Conservation (phyloP, 768 basidiomycete species). For the Sporobolomyces phaffii region DNA sequence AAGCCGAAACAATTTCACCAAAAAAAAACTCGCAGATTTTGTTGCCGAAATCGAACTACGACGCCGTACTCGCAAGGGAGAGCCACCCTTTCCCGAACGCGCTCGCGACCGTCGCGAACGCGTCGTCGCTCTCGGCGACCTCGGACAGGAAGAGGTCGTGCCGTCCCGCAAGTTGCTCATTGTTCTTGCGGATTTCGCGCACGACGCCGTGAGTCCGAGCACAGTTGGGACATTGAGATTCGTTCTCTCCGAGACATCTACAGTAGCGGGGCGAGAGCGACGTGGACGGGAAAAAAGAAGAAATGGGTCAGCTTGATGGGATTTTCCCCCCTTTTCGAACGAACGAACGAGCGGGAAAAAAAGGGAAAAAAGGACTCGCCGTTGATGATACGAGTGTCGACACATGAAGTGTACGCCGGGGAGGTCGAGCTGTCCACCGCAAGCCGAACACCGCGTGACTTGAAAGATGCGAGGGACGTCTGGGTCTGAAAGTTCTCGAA, state of each 20-base stretch:
- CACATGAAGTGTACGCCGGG: slow-evolving; percentile 98
- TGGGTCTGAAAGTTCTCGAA: slow-evolving; percentile 70
- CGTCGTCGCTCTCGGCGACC: slow-evolving; percentile 47
- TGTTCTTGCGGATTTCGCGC: slow-evolving; percentile 79
- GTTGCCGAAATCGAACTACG: neutral
- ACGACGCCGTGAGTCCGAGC: slow-evolving; percentile 80
- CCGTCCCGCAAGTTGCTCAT: slow-evolving; percentile 62
- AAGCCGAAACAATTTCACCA: too few species aligned
- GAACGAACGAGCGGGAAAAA: slow-evolving; percentile 10
- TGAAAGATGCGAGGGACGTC: slow-evolving; percentile 82
- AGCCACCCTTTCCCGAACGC: slow-evolving; percentile 46
- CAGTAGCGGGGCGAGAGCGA: neutral
- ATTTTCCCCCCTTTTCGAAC: too few species aligned
- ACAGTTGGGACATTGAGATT: slow-evolving; percentile 83
- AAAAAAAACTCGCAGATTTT: neutral
- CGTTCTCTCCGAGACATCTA: slow-evolving; percentile 83
- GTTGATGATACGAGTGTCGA: slow-evolving; percentile 90
- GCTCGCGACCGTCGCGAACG: slow-evolving; percentile 47
- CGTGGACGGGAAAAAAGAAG: neutral
- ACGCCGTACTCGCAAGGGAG: neutral
- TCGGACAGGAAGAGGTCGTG: slow-evolving; percentile 49
- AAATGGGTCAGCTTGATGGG: too few species aligned
- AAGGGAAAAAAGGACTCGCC: slow-evolving; percentile 51
- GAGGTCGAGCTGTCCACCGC: slow-evolving; percentile 81
- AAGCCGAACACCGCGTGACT: slow-evolving; percentile 84